Base-by-base conservation (phyloP, 2,329 filamentous ascomycete species). In the Laburnicola sp. region DNA sequence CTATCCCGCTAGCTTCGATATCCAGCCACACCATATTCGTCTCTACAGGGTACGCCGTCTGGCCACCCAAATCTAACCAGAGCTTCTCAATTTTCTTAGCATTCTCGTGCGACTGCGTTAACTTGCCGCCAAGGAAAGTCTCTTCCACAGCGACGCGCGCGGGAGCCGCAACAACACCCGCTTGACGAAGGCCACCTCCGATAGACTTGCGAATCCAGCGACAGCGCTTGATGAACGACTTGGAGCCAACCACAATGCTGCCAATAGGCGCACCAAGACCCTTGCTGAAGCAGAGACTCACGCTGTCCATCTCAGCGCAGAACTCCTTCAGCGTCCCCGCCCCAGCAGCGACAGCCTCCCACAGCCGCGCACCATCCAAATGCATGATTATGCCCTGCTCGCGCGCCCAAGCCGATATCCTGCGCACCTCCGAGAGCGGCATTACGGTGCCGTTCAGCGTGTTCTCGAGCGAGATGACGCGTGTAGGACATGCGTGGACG, bases 11-110 rank as follows among this genome's bases (percentile, higher is more conserved):
- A 1, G 80, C 80, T 28, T 83, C 80, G 11, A 94, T 75, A 69
- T 95, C 86, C 50, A 94, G 66, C 89, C 89, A 96, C 28, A 90
- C 84, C 89, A 95, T 94, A 74, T 96, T 96, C n/a, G 90, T 95
- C 66, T 96, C 86, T 1, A 88, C 86, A 0, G 88, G 86, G 51
- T 86, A 78, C 21, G 79, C 73, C 50, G 91, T 72, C 71, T 81
- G 83, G 1, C 90, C 91, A 3, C 90, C 90, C 44, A 85, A 76
- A 10, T 74, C 75, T 4, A 77, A 81, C 91, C 91, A 95, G 57
- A 87, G 71, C 25, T 77, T 74, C 22, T 80, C 84, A 22, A 91
- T 76, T 59, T 76, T 75, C 69, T 80, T 81, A 2, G 88, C 88
- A 28, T 80, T 81, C 38, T 74, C 73, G 70, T 92, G 87, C 7